phyloP scores from a whole-genome alignment of 2,329 filamentous ascomycete genomes.

The Coniochaeta sp. region DNA sequence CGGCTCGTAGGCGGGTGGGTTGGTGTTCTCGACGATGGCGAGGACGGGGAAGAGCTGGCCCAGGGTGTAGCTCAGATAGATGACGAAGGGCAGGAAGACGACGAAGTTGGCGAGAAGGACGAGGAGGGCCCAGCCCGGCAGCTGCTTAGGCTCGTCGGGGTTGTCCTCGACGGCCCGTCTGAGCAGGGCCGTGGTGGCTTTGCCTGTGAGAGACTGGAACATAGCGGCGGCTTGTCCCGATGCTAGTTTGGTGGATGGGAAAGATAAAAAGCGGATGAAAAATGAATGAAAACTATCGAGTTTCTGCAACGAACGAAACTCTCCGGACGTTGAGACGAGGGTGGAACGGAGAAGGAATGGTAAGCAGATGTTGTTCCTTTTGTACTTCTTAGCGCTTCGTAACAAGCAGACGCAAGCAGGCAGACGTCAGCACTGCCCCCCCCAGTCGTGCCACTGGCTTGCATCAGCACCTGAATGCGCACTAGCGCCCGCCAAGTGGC shows the following conservation, averaged over 20 bases:
- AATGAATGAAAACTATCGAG: neutral
- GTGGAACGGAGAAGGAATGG: neutral
- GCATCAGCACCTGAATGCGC: neutral
- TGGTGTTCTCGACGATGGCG: constrained; percentile 52
- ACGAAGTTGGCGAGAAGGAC: constrained; percentile 4
- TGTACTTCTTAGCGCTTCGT: too few relatives aligned
- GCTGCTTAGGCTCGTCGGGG: constrained; percentile 14
- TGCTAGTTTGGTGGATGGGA: too few relatives aligned
- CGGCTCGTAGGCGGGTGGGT: constrained; percentile 47
- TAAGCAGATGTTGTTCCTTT: neutral
- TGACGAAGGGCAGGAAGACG: constrained; percentile 33
- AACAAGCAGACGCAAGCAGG: neutral
- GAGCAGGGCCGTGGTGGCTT: constrained; percentile 8
- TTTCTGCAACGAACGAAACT: neutral
- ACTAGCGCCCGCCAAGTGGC: constrained; percentile 1
- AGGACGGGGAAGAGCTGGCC: constrained; percentile 43
- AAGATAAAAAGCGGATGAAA: neutral
- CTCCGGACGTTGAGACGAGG: neutral
- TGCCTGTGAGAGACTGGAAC: neutral
- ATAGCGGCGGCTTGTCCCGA: neutral
- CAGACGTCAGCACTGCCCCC: constrained; percentile 5
- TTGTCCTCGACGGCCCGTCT: constrained; percentile 27
- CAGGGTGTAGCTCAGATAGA: constrained; percentile 46
- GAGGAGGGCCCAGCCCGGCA: constrained; percentile 17
- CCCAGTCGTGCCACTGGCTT: constrained; percentile 2